Conservation (phyloP, 2,329 filamentous ascomycete species). For the Immersiporthe knoxdaviesiana region DNA sequence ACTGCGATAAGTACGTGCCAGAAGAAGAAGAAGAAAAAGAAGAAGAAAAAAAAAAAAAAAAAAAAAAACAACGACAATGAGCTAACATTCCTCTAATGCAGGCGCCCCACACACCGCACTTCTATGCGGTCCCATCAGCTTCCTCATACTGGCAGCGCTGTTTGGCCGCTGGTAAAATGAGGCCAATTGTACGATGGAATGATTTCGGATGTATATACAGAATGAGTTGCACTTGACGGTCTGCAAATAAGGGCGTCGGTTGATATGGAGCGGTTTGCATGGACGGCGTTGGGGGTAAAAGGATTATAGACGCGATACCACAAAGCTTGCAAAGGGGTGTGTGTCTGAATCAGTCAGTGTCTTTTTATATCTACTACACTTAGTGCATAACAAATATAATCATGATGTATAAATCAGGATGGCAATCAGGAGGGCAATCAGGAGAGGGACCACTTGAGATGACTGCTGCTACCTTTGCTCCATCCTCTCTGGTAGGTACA, state of each 20-base stretch:
- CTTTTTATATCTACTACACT: neutral
- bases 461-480: no score
- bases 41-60: neutral
- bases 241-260: neutral
- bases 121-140: constrained; percentile 52
- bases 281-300: neutral
- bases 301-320: constrained; percentile 8
- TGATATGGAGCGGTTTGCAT: neutral
- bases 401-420: constrained; percentile 4
- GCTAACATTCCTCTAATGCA: constrained; percentile 29
- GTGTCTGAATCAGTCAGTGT: neutral
- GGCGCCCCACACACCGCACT: constrained; percentile 48
- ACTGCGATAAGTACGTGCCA: constrained; percentile 54
- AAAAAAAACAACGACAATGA: neutral
- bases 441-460: no score
- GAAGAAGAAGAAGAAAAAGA: no score
- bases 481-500: no score
- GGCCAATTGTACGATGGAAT: constrained; percentile 31
- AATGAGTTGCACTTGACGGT: neutral
- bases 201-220: constrained; percentile 1
- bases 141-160: constrained; percentile 42
- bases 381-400: neutral
- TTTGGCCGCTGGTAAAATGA: constrained; percentile 42
- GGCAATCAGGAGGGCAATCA: no score
- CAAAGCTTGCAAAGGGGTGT: neutral